These are phyloP conservation scores for Geotrichum phurueaensis DNA, from an alignment of 1,139 yeast species.

Conservation along the genomic window DNA sequence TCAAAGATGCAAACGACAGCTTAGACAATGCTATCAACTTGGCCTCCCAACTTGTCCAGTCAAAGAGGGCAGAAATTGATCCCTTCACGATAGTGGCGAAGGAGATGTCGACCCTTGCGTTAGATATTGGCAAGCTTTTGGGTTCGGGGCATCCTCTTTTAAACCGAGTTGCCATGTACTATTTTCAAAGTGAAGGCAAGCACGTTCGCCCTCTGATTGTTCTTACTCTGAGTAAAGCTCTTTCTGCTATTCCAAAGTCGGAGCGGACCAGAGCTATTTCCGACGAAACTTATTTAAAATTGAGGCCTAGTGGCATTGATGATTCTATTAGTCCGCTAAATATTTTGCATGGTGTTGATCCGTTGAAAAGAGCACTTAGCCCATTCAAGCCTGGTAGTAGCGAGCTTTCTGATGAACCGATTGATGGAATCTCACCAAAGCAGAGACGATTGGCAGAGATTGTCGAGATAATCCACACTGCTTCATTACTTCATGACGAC, in stretches of 20 bases:
- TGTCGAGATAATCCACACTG: constrained; percentile 97
- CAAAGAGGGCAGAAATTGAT: constrained; percentile 43
- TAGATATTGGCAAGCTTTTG: constrained; percentile 75
- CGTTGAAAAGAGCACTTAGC: constrained; percentile 61
- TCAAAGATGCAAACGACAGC: background rate
- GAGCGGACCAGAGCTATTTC: constrained; percentile 51
- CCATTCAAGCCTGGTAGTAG: constrained; percentile 82
- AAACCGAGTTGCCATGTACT: constrained; percentile 84
- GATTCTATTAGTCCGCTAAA: constrained; percentile 66
- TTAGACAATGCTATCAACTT: constrained; percentile 1
- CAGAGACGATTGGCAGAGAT: constrained; percentile 94
- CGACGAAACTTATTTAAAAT: constrained; percentile 32
- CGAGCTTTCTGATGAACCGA: constrained; percentile 45
- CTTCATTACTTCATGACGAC: constrained; percentile 93
- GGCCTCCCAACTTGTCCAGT: constrained; percentile 4
- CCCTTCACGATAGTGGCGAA: constrained; percentile 90
- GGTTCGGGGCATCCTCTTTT: constrained; percentile 93
- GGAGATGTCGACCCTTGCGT: constrained; percentile 87
- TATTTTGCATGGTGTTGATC: constrained; percentile 83
- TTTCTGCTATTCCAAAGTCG: constrained; percentile 66
- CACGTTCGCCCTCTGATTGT: constrained; percentile 91
- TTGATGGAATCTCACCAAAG: constrained; percentile 69
- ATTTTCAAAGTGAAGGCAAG: constrained; percentile 94
- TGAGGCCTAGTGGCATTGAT: constrained; percentile 29
- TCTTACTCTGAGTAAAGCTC: constrained; percentile 71